Percentiles rank a stretch among this genome's conserved stretches.
Conservation (phyloP, 2,329 filamentous ascomycete genomes). For the Fusarium scirpi region DNA sequence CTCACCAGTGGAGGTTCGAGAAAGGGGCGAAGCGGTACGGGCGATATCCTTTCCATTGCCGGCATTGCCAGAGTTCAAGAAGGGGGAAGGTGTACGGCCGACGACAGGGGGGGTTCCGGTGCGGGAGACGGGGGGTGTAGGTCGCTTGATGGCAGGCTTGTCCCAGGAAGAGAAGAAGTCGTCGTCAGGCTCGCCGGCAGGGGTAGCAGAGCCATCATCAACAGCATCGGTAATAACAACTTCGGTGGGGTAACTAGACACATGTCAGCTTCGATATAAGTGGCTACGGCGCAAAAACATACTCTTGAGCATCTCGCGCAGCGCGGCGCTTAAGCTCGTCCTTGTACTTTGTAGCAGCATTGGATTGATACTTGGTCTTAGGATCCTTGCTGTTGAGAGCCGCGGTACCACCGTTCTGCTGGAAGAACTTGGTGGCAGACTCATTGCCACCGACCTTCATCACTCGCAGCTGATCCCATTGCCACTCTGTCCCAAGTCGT, state of each 20-base stretch:
- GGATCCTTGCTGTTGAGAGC: conserved; percentile 95
- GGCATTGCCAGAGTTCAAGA: conserved; percentile 81
- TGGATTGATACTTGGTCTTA: conserved; percentile 96
- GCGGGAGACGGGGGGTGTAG: conserved; percentile 91
- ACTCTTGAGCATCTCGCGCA: conserved; percentile 86
- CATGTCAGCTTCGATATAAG: conserved; percentile 42
- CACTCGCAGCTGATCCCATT: conserved; percentile 96
- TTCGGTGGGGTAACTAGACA: conserved; percentile 79
- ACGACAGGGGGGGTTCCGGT: conserved; percentile 86
- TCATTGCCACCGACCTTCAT: conserved; percentile 99
- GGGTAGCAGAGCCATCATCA: conserved; percentile 77
- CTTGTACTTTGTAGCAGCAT: conserved; percentile 96
- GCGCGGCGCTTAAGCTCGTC: conserved; percentile 92
- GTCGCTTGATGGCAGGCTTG: conserved; percentile 95
- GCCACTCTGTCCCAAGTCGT: conserved; percentile 75
- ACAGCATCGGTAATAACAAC: conserved; percentile 84
- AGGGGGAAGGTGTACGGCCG: conserved; percentile 88
- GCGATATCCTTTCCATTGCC: conserved; percentile 77
- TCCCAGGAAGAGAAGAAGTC: conserved; percentile 99
- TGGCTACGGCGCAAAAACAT: conserved; percentile 53
- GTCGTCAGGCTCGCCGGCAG: conserved; percentile 87
- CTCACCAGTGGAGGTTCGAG: conserved; percentile 67
- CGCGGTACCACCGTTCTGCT: conserved; percentile 92
- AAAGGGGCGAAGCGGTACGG: conserved; percentile 87
- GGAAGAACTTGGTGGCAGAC: conserved; percentile 98